Percentiles rank a stretch among this genome's conserved stretches.
These are phyloP conservation scores for Endogone sp. DNA, from an alignment of 192 early-diverging fungal genomes.

Conservation along the genomic window DNA sequence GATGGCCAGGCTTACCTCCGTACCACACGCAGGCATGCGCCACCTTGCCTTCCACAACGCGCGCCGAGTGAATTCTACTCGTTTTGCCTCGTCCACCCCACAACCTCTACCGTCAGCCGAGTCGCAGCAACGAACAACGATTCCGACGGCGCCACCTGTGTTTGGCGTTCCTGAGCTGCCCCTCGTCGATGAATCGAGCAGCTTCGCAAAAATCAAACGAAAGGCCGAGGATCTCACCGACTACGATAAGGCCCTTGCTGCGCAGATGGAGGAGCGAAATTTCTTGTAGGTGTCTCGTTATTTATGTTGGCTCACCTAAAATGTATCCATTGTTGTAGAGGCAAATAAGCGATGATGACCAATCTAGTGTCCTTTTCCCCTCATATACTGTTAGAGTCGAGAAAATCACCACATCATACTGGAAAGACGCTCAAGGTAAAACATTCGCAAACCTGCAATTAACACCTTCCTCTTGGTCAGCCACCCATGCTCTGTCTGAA, in stretches of 20 bases:
- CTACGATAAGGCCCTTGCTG: constrained; percentile 38
- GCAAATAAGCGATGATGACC: background rate
- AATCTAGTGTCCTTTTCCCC: background rate
- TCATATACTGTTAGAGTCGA: constrained; percentile 16
- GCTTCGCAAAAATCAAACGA: constrained; percentile 22
- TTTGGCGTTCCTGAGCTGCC: constrained; percentile 26
- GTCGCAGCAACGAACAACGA: background rate
- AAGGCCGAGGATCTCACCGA: constrained; percentile 45
- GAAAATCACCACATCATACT: constrained; percentile 27
- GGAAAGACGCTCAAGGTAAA: constrained; percentile 25
- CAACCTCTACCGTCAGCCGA: background rate
- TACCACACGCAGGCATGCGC: too few species aligned
- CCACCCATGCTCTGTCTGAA: too few species aligned
- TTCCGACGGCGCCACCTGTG: constrained; percentile 12
- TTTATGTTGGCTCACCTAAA: too few species aligned
- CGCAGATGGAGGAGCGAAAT: constrained; percentile 41
- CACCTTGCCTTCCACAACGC: too few species aligned
- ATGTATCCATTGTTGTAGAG: too few species aligned
- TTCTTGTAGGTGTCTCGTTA: constrained; percentile 44
- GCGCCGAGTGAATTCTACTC: too few species aligned
- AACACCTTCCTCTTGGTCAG: too few species aligned
- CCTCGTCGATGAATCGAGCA: constrained; percentile 14
- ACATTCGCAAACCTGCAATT: constrained; percentile 17
- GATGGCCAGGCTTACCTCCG: too few species aligned
- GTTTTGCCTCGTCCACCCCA: too few species aligned